Percentiles rank a stretch among this genome's conserved stretches.
Conservation (phyloP, 257 asterid genomes). For the Schizonepeta tenuifolia region DNA sequence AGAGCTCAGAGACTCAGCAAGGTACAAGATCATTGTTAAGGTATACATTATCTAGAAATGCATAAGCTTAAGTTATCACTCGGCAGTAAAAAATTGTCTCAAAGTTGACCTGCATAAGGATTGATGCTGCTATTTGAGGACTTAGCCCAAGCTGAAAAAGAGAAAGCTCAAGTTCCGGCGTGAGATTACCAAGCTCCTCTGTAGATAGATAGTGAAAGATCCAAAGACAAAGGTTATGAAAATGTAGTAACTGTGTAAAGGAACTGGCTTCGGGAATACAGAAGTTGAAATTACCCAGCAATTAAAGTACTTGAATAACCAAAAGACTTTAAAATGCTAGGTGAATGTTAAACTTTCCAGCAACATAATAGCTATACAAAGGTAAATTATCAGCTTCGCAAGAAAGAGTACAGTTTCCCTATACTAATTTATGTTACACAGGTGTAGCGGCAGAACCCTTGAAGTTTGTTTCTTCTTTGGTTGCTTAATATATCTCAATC, state of each 20-base stretch:
- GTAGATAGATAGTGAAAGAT: conserved; percentile 40
- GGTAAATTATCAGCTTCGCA: too few relatives aligned
- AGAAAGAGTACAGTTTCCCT: too few relatives aligned
- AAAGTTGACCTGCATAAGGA: conserved; percentile 80
- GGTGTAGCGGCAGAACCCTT: too few relatives aligned
- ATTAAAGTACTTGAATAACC: neutral
- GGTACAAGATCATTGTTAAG: conserved; percentile 1
- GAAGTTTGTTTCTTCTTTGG: too few relatives aligned
- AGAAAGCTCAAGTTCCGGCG: conserved; percentile 91
- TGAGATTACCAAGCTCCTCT: conserved; percentile 88
- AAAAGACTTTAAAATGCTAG: too few relatives aligned
- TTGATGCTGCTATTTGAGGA: conserved; percentile 98
- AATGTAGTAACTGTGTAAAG: conserved; percentile 7
- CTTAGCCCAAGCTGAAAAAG: conserved; percentile 96
- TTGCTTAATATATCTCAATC: too few relatives aligned
- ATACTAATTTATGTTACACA: too few relatives aligned
- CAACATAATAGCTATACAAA: too few relatives aligned
- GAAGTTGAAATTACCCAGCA: neutral
- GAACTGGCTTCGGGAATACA: neutral
- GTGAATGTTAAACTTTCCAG: neutral
- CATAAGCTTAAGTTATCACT: neutral
- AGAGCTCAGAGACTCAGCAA: neutral
- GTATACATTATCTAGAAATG: conserved; percentile 8
- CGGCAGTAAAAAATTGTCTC: conserved; percentile 20
- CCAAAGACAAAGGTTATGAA: conserved; percentile 17